Conservation (phyloP, 257 asterid genomes). For the Ilex aquifolium region DNA sequence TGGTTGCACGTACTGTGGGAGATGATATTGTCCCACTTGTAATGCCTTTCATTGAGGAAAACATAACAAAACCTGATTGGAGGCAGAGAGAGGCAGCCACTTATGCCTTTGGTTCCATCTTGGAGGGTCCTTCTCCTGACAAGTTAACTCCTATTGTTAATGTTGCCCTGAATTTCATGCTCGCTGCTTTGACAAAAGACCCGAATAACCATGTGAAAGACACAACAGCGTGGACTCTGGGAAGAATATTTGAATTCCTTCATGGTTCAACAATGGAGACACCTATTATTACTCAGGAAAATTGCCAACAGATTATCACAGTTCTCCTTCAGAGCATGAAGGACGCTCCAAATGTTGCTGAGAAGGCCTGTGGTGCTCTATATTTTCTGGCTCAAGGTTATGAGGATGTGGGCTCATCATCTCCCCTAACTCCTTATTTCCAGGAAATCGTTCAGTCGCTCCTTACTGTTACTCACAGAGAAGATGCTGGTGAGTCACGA, state of each 20-base stretch:
- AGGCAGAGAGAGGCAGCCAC: slow-evolving; percentile 78
- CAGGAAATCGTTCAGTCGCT: slow-evolving; percentile 76
- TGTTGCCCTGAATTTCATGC: slow-evolving; percentile 65
- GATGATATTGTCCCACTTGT: slow-evolving; percentile 77
- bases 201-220: slow-evolving; percentile 78
- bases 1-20: slow-evolving; percentile 78
- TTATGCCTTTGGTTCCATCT: slow-evolving; percentile 75
- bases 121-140: slow-evolving; percentile 80
- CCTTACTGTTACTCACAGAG: slow-evolving; percentile 62
- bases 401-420: slow-evolving; percentile 53
- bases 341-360: slow-evolving; percentile 82
- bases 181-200: slow-evolving; percentile 56
- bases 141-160: slow-evolving; percentile 61
- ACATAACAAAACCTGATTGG: slow-evolving; percentile 59
- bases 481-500: slow-evolving; percentile 79
- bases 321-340: slow-evolving; percentile 85
- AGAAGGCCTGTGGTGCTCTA: slow-evolving; percentile 84
- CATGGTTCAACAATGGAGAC: slow-evolving; percentile 61
- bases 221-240: slow-evolving; percentile 82
- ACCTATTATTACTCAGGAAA: slow-evolving; percentile 62
- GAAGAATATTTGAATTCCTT: slow-evolving; percentile 75
- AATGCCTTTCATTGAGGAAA: slow-evolving; percentile 72
- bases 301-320: slow-evolving; percentile 61
- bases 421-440: slow-evolving; percentile 70
- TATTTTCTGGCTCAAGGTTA: slow-evolving; percentile 74